These are phyloP conservation scores for Azolla pinnata DNA, from an alignment of 75 land plant genomes.

Conservation along the genomic window DNA sequence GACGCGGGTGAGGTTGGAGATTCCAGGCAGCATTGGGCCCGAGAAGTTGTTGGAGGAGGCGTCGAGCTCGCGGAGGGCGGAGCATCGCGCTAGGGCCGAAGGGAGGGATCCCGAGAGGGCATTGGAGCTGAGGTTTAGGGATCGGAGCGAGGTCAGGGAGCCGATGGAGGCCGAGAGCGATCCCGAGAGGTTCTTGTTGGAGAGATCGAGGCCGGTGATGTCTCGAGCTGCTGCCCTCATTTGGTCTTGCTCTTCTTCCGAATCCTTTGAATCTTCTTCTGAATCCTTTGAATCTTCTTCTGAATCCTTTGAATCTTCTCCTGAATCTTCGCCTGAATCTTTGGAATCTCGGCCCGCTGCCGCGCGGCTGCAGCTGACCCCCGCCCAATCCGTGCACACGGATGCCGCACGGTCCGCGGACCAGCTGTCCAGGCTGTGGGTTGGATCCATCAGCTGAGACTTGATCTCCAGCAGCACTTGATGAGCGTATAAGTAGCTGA, in stretches of 20 bases:
- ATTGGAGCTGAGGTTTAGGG: constrained; percentile 35
- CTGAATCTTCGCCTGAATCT: too few species aligned
- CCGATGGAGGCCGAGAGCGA: constrained; percentile 45
- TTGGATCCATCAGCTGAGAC: constrained; percentile 17
- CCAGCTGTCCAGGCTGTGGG: constrained; percentile 20
- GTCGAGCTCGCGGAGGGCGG: constrained; percentile 38
- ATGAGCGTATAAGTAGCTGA: too few species aligned
- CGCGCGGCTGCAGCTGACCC: constrained; percentile 41
- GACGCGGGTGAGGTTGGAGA: constrained; percentile 26
- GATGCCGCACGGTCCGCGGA: background rate
- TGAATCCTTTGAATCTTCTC: too few species aligned
- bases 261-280: too few species aligned
- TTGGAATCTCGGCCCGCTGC: too few species aligned
- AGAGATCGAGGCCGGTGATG: constrained; percentile 37
- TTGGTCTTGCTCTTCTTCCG: too few species aligned
- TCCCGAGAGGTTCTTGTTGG: constrained; percentile 43
- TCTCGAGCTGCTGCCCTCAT: background rate
- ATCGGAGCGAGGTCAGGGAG: constrained; percentile 29
- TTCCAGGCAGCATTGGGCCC: constrained; percentile 42
- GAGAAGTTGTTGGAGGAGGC: constrained; percentile 53
- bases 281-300: too few species aligned
- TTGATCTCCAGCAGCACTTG: constrained; percentile 26
- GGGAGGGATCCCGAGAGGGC: constrained; percentile 46
- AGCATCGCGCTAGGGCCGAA: constrained; percentile 28
- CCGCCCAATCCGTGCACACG: constrained; percentile 38